phyloP scores from a whole-genome alignment of 768 basidiomycete species.

The Pluteus cervinus region DNA sequence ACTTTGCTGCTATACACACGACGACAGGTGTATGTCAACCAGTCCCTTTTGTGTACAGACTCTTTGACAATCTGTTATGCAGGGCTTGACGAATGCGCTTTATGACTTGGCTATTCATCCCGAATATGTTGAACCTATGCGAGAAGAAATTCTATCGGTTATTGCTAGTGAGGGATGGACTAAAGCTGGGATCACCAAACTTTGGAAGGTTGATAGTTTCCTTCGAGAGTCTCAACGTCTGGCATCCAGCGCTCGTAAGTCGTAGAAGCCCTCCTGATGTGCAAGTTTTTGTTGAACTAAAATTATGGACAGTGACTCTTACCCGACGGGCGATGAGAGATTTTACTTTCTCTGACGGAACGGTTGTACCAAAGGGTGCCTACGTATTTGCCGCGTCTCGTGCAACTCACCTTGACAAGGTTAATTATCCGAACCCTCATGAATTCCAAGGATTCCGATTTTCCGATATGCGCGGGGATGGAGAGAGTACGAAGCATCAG shows the following conservation, averaged over 20 bases:
- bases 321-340: conserved; percentile 28
- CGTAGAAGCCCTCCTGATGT: background rate
- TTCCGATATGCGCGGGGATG: conserved; percentile 22
- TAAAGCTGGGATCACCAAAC: conserved; percentile 27
- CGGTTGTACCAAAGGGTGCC: conserved; percentile 18
- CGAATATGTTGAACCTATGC: conserved; percentile 24
- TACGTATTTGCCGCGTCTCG: conserved; percentile 10
- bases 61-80: background rate
- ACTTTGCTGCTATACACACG: conserved; percentile 41
- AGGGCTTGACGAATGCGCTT: conserved; percentile 32
- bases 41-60: background rate
- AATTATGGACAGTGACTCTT: conserved; percentile 13
- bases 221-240: conserved; percentile 31
- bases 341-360: conserved; percentile 27
- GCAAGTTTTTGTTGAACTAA: background rate
- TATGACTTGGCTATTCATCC: conserved; percentile 32
- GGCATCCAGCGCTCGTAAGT: conserved; percentile 21
- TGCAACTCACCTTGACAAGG: conserved; percentile 12
- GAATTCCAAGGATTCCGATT: conserved; percentile 40
- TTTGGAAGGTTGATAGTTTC: conserved; percentile 41
- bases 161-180: conserved; percentile 30
- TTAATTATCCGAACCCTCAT: conserved; percentile 24
- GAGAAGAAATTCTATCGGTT: conserved; percentile 37
- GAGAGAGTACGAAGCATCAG: conserved; percentile 23
- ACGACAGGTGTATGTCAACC: conserved; percentile 29